These are phyloP conservation scores for Diaporthe nobilis DNA, from an alignment of 2,329 filamentous ascomycete genomes.

Conservation along the genomic window DNA sequence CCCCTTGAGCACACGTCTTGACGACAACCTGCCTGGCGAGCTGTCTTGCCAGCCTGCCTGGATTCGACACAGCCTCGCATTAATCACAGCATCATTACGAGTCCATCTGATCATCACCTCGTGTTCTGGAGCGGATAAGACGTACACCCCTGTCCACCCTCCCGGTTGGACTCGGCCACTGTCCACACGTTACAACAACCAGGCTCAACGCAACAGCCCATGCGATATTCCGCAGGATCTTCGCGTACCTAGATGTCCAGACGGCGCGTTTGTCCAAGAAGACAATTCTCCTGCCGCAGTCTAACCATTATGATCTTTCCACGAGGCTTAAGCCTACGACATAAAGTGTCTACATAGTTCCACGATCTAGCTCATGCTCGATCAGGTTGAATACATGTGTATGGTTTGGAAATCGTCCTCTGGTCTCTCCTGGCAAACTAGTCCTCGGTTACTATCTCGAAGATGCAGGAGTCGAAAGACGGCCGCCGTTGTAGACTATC, in stretches of 20 bases:
- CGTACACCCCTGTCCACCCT: not conserved
- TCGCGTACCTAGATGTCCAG: not conserved
- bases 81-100: slow-evolving; percentile 25
- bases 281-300: not conserved
- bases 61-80: slow-evolving; percentile 1
- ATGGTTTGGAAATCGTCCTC: not conserved
- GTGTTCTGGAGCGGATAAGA: slow-evolving; percentile 1
- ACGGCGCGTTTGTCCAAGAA: not conserved
- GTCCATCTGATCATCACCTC: slow-evolving; percentile 24
- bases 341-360: not conserved
- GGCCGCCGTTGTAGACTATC: not conserved
- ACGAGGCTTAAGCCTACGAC: not conserved
- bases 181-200: slow-evolving; percentile 3
- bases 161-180: not conserved
- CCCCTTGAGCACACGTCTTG: not conserved
- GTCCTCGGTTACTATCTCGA: slow-evolving; percentile 1
- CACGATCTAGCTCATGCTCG: not conserved
- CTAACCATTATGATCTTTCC: not conserved
- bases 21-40: not conserved
- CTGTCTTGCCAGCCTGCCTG: not conserved
- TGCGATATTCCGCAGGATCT: not conserved
- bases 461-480: not conserved
- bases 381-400: not conserved
- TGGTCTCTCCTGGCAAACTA: not conserved
- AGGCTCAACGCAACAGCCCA: not conserved